A percentile compares a stretch with the other conserved stretches of the same genome.
These are phyloP conservation scores for Solanum pennellii DNA, from an alignment of 257 asterid species.

Conservation along the genomic window DNA sequence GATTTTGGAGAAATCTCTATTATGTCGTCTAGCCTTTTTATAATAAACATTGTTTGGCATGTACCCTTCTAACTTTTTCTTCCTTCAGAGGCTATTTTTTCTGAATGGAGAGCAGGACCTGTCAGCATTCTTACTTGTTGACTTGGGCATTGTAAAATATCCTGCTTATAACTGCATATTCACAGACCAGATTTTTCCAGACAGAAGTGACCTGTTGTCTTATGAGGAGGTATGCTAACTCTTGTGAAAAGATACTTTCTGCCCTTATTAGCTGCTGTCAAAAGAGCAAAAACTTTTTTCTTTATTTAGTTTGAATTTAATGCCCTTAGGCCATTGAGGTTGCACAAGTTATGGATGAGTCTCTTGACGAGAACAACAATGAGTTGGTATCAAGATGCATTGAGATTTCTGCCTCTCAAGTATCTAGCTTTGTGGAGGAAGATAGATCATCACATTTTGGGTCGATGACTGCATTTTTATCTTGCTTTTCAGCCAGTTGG, in stretches of 20 bases:
- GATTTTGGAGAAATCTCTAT: neutral
- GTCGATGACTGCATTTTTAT: slow-evolving; percentile 36
- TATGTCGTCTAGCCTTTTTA: neutral
- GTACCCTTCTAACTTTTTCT: slow-evolving; percentile 7
- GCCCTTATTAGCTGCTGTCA: neutral
- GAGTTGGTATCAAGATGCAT: slow-evolving; percentile 61
- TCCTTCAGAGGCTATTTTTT: slow-evolving; percentile 85
- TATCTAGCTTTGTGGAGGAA: slow-evolving; percentile 29
- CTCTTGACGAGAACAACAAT: slow-evolving; percentile 45
- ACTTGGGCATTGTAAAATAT: slow-evolving; percentile 76
- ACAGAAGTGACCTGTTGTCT: slow-evolving; percentile 55
- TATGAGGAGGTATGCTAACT: slow-evolving; percentile 69
- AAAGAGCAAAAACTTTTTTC: neutral
- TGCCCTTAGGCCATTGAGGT: slow-evolving; percentile 70
- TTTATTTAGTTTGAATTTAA: slow-evolving; percentile 1
- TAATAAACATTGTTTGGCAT: neutral
- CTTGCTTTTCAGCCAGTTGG: slow-evolving; percentile 71
- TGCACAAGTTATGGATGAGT: slow-evolving; percentile 81
- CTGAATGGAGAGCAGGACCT: slow-evolving; percentile 92
- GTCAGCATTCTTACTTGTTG: slow-evolving; percentile 81
- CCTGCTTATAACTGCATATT: slow-evolving; percentile 71
- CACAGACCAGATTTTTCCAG: slow-evolving; percentile 47
- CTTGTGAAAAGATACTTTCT: neutral
- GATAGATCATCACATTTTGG: slow-evolving; percentile 26
- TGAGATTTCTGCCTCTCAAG: slow-evolving; percentile 44